Percentiles rank a stretch among this genome's conserved stretches.
phyloP scores from a whole-genome alignment of 768 basidiomycete genomes.

The Termitomyces sp. region DNA sequence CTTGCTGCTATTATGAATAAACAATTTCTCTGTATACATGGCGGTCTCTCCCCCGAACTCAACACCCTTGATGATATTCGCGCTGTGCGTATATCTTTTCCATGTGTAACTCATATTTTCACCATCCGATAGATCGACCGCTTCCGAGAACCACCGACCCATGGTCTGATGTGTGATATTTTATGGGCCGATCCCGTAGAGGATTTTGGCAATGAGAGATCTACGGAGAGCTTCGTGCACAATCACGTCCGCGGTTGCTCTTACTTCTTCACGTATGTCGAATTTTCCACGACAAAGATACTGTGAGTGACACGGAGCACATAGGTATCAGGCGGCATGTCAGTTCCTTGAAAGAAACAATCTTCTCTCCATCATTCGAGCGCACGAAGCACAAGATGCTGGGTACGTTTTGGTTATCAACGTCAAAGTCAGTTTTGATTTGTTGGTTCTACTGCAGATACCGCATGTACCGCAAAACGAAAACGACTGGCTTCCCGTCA shows the following conservation, averaged over 20 bases:
- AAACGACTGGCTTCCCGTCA: constrained; percentile 96
- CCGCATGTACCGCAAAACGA: constrained; percentile 98
- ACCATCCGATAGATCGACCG: constrained; percentile 73
- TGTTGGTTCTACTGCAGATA: constrained; percentile 45
- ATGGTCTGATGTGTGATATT: constrained; percentile 97
- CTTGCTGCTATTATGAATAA: constrained; percentile 99
- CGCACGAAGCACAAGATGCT: constrained; percentile 98
- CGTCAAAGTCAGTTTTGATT: neutral
- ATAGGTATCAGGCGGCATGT: constrained; percentile 92
- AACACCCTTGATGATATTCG: constrained; percentile 95
- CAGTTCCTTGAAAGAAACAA: constrained; percentile 97
- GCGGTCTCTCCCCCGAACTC: constrained; percentile 92
- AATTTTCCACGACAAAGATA: neutral
- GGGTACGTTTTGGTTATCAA: constrained; percentile 48
- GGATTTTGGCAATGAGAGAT: constrained; percentile 95
- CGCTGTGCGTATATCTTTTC: constrained; percentile 44
- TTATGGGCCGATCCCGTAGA: constrained; percentile 98
- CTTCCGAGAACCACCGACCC: constrained; percentile 96
- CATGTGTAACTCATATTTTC: neutral
- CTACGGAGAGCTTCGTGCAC: constrained; percentile 83
- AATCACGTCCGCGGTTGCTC: constrained; percentile 97
- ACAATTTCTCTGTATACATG: constrained; percentile 98
- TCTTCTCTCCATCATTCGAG: constrained; percentile 92
- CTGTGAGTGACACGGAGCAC: constrained; percentile 5
- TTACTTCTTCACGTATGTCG: constrained; percentile 71